Evolutionary conservation across 768 basidiomycete species (phyloP).

Genomic region (Neoboletus subvelutipes): DNA sequence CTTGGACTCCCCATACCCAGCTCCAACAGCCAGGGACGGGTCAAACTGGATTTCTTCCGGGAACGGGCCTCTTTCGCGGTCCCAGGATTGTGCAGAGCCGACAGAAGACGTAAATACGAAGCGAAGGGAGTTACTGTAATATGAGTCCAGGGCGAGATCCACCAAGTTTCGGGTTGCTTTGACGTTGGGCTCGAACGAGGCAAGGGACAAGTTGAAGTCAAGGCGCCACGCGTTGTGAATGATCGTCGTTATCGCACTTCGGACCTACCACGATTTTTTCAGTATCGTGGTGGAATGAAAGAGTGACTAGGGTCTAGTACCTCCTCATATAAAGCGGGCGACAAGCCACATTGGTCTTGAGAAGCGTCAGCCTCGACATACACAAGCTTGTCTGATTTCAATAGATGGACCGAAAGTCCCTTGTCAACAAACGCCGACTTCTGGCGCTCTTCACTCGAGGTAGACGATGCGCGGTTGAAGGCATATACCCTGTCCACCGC

Average conservation of each 20-base stretch:
- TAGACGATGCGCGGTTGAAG: slow-evolving; percentile 29
- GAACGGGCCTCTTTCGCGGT: slow-evolving; percentile 11
- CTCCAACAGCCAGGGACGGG: slow-evolving; percentile 28
- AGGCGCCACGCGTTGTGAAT: slow-evolving; percentile 29
- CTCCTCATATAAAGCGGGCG: slow-evolving; percentile 27
- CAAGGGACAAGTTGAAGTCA: slow-evolving; percentile 40
- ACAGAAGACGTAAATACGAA: slow-evolving; percentile 31
- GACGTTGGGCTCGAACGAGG: slow-evolving; percentile 39
- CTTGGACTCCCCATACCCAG: slow-evolving; percentile 39
- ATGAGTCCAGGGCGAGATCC: slow-evolving; percentile 34
- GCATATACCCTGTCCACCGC: slow-evolving; percentile 32
- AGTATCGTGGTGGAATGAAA: neutral
- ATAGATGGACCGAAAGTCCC: slow-evolving; percentile 29
- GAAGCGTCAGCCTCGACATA: slow-evolving; percentile 39
- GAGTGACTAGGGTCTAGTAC: slow-evolving; percentile 15
- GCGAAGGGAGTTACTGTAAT: slow-evolving; percentile 7
- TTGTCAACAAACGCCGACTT: slow-evolving; percentile 33
- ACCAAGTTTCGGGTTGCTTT: slow-evolving; percentile 34
- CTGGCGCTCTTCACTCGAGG: slow-evolving; percentile 29
- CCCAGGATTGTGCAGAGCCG: slow-evolving; percentile 23
- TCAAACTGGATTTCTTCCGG: slow-evolving; percentile 36
- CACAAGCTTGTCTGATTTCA: slow-evolving; percentile 34
- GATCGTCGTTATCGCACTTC: slow-evolving; percentile 27
- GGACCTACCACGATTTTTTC: slow-evolving; percentile 9
- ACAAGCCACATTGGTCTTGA: slow-evolving; percentile 30